phyloP scores from a whole-genome alignment of 441 rosid species.

The Adansonia rubrostipa region DNA sequence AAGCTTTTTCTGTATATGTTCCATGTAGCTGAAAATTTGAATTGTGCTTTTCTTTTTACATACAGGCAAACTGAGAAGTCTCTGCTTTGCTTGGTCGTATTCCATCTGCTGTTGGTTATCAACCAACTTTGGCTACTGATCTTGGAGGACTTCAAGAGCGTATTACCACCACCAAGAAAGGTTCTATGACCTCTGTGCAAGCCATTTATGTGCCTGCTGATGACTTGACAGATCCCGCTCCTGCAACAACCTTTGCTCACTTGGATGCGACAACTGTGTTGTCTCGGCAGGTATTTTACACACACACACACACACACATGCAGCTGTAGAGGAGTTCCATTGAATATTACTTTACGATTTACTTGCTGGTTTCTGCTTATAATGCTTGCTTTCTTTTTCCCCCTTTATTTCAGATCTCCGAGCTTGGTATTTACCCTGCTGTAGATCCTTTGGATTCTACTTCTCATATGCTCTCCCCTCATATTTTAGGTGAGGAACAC shows the following conservation, averaged over 20 bases:
- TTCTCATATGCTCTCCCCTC: slow-evolving; percentile 97
- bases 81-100: slow-evolving; percentile 99
- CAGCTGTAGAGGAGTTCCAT: neutral
- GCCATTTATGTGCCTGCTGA: slow-evolving; percentile 99
- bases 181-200: slow-evolving; percentile 96
- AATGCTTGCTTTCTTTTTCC: neutral
- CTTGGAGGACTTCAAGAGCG: slow-evolving; percentile 99
- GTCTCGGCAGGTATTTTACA: slow-evolving; percentile 74
- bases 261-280: slow-evolving; percentile 99
- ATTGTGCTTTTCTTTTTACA: neutral
- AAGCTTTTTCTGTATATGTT: neutral
- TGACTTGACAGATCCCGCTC: slow-evolving; percentile 99
- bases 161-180: slow-evolving; percentile 96
- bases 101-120: slow-evolving; percentile 99
- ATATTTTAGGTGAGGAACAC: slow-evolving; percentile 91
- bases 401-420: slow-evolving; percentile 65
- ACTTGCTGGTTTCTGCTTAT: neutral
- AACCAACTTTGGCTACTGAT: slow-evolving; percentile 97
- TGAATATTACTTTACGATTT: neutral
- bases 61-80: slow-evolving; percentile 96
- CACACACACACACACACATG: slow-evolving; percentile 2
- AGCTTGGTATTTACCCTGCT: slow-evolving; percentile 61
- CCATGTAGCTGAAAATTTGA: neutral
- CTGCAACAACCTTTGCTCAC: slow-evolving; percentile 98
- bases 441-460: slow-evolving; percentile 81